Percentiles rank a stretch among this genome's conserved stretches.
These are phyloP conservation scores for Sherardia arvensis DNA, from an alignment of 257 asterid genomes.

Conservation along the genomic window DNA sequence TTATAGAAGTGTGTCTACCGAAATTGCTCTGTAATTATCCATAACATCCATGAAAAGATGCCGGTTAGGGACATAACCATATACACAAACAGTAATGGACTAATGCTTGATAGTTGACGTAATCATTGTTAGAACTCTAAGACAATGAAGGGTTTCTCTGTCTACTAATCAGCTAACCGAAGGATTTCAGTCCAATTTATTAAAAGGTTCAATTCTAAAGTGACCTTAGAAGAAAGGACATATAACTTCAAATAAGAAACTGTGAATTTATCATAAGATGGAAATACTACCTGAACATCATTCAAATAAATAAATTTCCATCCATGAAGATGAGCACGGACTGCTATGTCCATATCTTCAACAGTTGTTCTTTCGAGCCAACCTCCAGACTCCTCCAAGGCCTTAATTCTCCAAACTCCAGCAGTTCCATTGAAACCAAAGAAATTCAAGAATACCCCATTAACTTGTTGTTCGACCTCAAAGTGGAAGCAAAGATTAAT, in stretches of 20 bases:
- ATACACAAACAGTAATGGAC: not conserved
- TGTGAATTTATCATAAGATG: slow-evolving; percentile 9
- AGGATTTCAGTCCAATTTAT: not conserved
- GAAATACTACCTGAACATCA: slow-evolving; percentile 64
- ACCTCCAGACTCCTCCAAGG: slow-evolving; percentile 88
- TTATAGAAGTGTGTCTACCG: not conserved
- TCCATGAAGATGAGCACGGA: slow-evolving; percentile 83
- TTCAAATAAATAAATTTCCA: slow-evolving; percentile 82
- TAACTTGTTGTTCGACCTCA: slow-evolving; percentile 96
- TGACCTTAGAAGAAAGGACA: too few relatives aligned
- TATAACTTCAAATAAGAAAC: too few relatives aligned
- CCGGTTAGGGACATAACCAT: not conserved
- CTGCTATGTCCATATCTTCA: slow-evolving; percentile 94
- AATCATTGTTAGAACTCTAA: not conserved
- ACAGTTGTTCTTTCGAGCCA: slow-evolving; percentile 93
- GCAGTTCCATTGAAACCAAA: slow-evolving; percentile 92
- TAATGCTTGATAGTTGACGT: not conserved
- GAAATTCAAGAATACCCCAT: slow-evolving; percentile 82
- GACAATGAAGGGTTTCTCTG: not conserved
- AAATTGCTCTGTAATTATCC: not conserved
- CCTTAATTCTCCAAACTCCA: slow-evolving; percentile 93
- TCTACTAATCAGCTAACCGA: not conserved
- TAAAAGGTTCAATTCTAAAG: not conserved
- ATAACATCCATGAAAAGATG: not conserved
- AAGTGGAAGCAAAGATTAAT: slow-evolving; percentile 78